These are phyloP conservation scores for Epichloe glyceriae DNA, from an alignment of 2,329 filamentous ascomycete genomes.

Conservation along the genomic window DNA sequence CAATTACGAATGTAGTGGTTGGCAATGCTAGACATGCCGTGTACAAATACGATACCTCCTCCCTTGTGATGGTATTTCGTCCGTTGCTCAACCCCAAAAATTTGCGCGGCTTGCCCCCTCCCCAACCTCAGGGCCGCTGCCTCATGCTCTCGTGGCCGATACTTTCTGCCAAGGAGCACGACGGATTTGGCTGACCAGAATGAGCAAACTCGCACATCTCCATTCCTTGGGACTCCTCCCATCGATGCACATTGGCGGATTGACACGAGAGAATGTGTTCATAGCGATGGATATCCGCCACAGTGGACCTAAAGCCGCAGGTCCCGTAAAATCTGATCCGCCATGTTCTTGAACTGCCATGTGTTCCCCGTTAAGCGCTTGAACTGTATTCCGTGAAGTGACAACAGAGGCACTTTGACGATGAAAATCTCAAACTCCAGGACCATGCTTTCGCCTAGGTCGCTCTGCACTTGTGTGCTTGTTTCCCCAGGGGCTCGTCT, in stretches of 20 bases:
- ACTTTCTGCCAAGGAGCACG: neutral
- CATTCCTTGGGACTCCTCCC: neutral
- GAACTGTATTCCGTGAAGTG: slow-evolving; percentile 91
- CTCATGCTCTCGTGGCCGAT: neutral
- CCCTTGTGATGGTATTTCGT: slow-evolving; percentile 1
- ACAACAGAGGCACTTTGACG: slow-evolving; percentile 89
- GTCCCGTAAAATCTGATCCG: slow-evolving; percentile 83
- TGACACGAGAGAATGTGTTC: neutral
- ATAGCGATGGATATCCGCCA: neutral
- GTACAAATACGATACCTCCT: slow-evolving; percentile 9
- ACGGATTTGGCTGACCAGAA: neutral
- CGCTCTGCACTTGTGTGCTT: slow-evolving; percentile 80
- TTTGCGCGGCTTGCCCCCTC: neutral
- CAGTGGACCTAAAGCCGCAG: slow-evolving; percentile 53
- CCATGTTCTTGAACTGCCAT: slow-evolving; percentile 98
- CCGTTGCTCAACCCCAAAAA: neutral
- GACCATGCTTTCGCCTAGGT: slow-evolving; percentile 71
- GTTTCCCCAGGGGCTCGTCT: slow-evolving; percentile 68
- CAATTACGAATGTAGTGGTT: neutral
- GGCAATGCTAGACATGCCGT: slow-evolving; percentile 10
- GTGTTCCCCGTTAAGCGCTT: slow-evolving; percentile 93
- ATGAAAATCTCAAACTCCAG: slow-evolving; percentile 93
- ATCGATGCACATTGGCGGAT: neutral
- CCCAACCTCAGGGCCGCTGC: neutral
- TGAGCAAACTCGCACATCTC: neutral